These are phyloP conservation scores for Persicaria maculosa DNA, from an alignment of 148 eudicot species.

Conservation along the genomic window DNA sequence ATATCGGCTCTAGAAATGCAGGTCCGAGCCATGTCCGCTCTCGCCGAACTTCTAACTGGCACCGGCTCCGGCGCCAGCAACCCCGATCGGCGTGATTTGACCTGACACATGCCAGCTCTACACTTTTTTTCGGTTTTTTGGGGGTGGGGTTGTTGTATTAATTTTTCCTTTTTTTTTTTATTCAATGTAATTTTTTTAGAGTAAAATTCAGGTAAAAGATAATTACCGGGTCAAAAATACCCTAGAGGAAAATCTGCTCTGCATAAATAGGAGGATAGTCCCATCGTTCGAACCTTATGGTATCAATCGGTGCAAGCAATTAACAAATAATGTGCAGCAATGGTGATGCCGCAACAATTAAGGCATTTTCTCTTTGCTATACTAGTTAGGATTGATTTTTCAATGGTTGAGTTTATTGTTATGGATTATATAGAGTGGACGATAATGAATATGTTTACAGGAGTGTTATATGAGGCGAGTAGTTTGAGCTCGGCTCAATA, in stretches of 20 bases:
- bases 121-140: constrained; percentile 7
- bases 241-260: background rate
- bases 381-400: no score
- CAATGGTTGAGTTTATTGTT: no score
- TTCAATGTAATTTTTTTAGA: constrained; percentile 36
- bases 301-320: background rate
- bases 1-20: constrained; percentile 85
- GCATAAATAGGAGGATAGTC: background rate
- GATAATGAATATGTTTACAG: no score
- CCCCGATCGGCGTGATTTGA: constrained; percentile 17
- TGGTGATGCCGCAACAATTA: no score
- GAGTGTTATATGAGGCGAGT: no score
- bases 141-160: background rate
- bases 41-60: constrained; percentile 49
- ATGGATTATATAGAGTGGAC: background rate
- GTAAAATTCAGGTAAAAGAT: constrained; percentile 5
- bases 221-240: background rate
- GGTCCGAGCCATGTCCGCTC: constrained; percentile 67
- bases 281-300: background rate
- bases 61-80: constrained; percentile 15
- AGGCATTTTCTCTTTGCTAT: no score
- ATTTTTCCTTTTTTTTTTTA: constrained; percentile 6
- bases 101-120: constrained; percentile 17
- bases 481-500: no score
- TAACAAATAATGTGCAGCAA: background rate